phyloP scores from a whole-genome alignment of 2,329 filamentous ascomycete genomes.

The Trichoderma sp. region DNA sequence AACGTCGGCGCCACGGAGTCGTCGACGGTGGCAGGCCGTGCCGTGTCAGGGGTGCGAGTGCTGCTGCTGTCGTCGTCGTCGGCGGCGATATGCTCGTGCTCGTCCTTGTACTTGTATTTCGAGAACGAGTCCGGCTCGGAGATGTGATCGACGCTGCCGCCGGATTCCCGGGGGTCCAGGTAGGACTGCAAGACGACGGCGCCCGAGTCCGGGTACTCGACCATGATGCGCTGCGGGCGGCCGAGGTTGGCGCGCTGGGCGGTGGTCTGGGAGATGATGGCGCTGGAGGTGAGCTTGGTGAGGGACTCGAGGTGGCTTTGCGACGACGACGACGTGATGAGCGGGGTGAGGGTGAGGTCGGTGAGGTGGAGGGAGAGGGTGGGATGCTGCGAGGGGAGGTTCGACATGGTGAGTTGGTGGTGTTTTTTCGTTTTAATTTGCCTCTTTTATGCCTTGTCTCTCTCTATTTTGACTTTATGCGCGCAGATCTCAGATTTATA shows the following conservation, averaged over 20 bases:
- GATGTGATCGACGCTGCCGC: constrained; percentile 16
- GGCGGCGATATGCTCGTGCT: not conserved
- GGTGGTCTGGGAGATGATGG: constrained; percentile 57
- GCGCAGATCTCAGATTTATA: not conserved
- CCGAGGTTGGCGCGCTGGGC: constrained; percentile 59
- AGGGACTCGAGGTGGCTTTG: constrained; percentile 54
- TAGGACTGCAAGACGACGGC: constrained; percentile 52
- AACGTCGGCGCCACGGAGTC: constrained; percentile 56
- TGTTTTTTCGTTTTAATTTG: not conserved
- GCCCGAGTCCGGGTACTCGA: constrained; percentile 55
- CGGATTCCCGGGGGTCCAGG: constrained; percentile 45
- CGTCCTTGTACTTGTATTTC: constrained; percentile 29
- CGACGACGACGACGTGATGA: constrained; percentile 57
- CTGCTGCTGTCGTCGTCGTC: not conserved
- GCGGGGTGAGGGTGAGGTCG: constrained; percentile 60
- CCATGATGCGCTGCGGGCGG: constrained; percentile 59
- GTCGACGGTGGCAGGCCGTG: constrained; percentile 33
- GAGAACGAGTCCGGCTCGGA: constrained; percentile 17
- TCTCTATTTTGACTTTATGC: not conserved
- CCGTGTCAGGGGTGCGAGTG: not conserved
- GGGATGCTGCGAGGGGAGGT: constrained; percentile 54
- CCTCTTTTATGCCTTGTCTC: not conserved
- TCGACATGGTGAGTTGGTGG: constrained; percentile 37
- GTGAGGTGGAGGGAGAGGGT: constrained; percentile 60
- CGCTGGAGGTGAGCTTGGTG: constrained; percentile 55